Evolutionary conservation across 2,329 filamentous ascomycete genomes (phyloP).

Genomic region (Mycosphaerelloides madeirae): DNA sequence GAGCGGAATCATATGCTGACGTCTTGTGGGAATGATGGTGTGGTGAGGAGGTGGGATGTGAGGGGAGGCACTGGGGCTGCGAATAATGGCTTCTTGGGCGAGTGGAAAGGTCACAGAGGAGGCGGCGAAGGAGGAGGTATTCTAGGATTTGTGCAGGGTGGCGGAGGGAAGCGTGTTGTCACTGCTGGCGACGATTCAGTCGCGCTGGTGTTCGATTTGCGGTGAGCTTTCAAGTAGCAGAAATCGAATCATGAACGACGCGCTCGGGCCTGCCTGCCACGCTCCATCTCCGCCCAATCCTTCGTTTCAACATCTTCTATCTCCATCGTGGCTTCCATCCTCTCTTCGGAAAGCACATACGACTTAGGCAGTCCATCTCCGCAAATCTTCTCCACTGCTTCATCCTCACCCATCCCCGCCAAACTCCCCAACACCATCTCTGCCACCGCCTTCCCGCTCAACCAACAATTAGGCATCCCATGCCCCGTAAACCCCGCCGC

Average conservation of each 20-base stretch:
- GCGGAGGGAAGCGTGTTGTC: constrained; percentile 68
- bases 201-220: constrained; percentile 55
- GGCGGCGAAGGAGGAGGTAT: constrained; percentile 84
- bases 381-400: constrained; percentile 10
- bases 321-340: constrained; percentile 24
- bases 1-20: constrained; percentile 64
- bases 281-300: constrained; percentile 25
- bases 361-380: constrained; percentile 24
- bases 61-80: constrained; percentile 62
- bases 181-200: constrained; percentile 87
- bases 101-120: constrained; percentile 87
- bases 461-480: constrained; percentile 69
- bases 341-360: constrained; percentile 25
- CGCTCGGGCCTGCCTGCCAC: constrained; percentile 4
- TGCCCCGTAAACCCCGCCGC: constrained; percentile 51
- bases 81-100: constrained; percentile 67
- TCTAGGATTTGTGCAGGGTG: constrained; percentile 79
- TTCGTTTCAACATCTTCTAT: constrained; percentile 24
- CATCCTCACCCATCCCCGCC: constrained; percentile 4
- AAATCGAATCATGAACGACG: no score
- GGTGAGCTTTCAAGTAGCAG: not conserved
- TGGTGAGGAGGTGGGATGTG: constrained; percentile 82
- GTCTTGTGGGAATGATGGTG: constrained; percentile 86
- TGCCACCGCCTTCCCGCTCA: constrained; percentile 61
- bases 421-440: constrained; percentile 50